Evolutionary conservation across 208 protist species (phyloP), one percentile per base, ranked within the genome.

Genomic region (Trypanosomatidae sp.): DNA sequence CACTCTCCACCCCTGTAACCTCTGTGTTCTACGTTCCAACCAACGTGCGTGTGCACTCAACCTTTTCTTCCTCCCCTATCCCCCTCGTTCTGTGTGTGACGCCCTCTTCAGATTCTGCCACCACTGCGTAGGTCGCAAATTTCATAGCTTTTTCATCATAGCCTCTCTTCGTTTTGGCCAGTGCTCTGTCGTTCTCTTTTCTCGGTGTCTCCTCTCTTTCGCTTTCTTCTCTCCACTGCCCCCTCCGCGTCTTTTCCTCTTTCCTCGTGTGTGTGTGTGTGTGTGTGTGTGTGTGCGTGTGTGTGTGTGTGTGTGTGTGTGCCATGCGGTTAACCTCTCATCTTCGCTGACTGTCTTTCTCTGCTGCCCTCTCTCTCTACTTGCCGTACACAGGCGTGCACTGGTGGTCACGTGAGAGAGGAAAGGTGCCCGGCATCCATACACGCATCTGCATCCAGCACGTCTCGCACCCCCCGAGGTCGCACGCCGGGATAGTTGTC

Each of bases 321-420:
- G 49, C 17, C 19, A 22, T 22, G 49, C 17, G 12, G 17, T 53
- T 53, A 4, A 19, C 62, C 62, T 49, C 28, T 49, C 62, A 19
- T 49, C 46, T 39, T 50, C 28, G 17, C 28, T 13, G 36, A 17
- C 62, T 43, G 41, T 49, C 62, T 49, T 25, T 49, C 62, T 17
- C 28, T 25, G 9, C 62, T 39, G 15, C 62, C 46, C 28, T 25
- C 28, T 43, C 46, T 43, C 28, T 36, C 62, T 49, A 19, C 46
- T 49, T 19, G 1, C 46, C 25, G 10, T 67, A 17, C 62, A 17
- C 25, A 71, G 39, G 52, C 71, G 65, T 39, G 36, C 36, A 39
- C 36, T 10, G 60, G 47, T 22, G 44, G 66, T 65, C 69, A 69
- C 67, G 52, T 28, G 52, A 74, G n/a, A 71, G 70, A n/a, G 12